Evolutionary conservation across 345 rosid species (phyloP).

Genomic region (Mangifera indica): DNA sequence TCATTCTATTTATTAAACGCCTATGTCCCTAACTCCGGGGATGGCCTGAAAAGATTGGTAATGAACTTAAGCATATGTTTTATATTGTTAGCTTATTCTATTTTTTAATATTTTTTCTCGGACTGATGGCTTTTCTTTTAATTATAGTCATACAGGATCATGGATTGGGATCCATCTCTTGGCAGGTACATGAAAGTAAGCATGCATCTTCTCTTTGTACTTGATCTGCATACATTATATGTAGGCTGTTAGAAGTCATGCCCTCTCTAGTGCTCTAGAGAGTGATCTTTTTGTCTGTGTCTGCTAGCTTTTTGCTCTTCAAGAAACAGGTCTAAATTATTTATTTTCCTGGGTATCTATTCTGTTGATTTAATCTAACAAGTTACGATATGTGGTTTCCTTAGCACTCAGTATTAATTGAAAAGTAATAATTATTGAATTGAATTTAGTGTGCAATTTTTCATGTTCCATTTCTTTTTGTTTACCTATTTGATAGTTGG

Average conservation of each 20-base stretch:
- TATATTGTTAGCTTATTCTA: not conserved
- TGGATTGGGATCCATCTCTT: constrained; percentile 80
- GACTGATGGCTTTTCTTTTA: constrained; percentile 18
- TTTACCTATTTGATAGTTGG: not conserved
- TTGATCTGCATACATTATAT: not conserved
- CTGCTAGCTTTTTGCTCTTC: not conserved
- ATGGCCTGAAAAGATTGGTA: constrained; percentile 95
- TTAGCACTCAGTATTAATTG: not conserved
- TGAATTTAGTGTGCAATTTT: not conserved
- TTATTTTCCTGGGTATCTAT: not conserved
- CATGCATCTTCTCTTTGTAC: not conserved
- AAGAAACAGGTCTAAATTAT: not conserved
- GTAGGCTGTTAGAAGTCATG: not conserved
- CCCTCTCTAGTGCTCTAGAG: not conserved
- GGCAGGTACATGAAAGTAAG: constrained; percentile 80
- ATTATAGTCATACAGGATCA: constrained; percentile 66
- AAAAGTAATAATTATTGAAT: not conserved
- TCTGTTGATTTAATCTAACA: not conserved
- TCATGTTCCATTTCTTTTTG: not conserved
- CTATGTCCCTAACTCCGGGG: constrained; percentile 97
- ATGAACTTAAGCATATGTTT: constrained; percentile 10
- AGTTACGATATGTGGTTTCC: not conserved
- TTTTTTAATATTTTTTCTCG: not conserved
- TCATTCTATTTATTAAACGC: constrained; percentile 64
- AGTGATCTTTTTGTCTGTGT: not conserved